Conservation (phyloP, 306 rosid species). For the Cotoneaster glaucophyllus region DNA sequence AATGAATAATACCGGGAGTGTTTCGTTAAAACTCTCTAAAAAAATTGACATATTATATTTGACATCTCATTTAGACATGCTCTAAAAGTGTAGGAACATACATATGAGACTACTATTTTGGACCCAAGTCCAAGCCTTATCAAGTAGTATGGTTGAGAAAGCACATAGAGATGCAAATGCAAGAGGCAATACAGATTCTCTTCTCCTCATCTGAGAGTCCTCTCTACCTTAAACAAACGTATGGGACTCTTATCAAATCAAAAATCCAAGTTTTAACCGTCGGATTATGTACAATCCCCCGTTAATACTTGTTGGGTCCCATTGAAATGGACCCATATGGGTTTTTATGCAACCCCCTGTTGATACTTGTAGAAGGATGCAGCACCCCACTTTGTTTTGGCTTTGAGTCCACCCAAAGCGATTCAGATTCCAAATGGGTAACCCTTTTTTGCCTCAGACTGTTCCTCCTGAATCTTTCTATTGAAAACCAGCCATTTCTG, state of each 20-base stretch:
- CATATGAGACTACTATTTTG: background rate
- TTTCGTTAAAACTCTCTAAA: too few species aligned
- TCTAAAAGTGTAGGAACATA: too few species aligned
- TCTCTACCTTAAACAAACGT: conserved; percentile 5
- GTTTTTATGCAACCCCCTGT: too few species aligned
- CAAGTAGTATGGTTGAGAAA: conserved; percentile 24
- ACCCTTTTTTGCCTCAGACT: background rate
- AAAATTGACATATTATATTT: too few species aligned
- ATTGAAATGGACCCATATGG: conserved; percentile 34
- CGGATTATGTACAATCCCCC: conserved; percentile 1
- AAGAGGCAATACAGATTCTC: conserved; percentile 14
- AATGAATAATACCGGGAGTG: too few species aligned
- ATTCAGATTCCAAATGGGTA: conserved; percentile 38
- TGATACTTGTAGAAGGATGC: too few species aligned
- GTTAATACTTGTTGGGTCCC: conserved; percentile 33
- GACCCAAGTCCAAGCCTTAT: conserved; percentile 18
- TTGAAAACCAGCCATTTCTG: conserved; percentile 22
- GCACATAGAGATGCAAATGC: background rate
- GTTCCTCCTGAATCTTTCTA: conserved; percentile 1
- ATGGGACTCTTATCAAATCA: conserved; percentile 8
- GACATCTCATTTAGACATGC: too few species aligned
- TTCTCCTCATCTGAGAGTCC: background rate
- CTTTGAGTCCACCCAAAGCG: conserved; percentile 49
- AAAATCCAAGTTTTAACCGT: conserved; percentile 30
- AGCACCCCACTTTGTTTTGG: conserved; percentile 17